Evolutionary conservation across 768 basidiomycete species (phyloP), one percentile per base, ranked within the genome.

Genomic region (Termitomyces sp.): DNA sequence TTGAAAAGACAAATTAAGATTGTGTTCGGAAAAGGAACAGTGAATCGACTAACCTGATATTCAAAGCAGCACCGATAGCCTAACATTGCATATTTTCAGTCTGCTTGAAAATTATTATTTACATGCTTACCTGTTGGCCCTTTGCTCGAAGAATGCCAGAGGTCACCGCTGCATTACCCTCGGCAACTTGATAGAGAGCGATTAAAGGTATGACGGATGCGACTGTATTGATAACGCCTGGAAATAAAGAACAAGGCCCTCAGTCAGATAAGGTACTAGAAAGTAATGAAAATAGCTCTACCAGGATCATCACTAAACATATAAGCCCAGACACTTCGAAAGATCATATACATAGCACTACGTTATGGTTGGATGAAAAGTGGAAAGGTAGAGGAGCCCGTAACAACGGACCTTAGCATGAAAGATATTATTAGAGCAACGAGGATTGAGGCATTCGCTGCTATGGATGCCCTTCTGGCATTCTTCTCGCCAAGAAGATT

Each of bases 101-200:
- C 16, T 32, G 10, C 3, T 38, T 51, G 10, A 40, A 36, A 43
- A 28, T 53, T 20, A 46, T 40, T 18, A 20, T 30, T 40, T 14
- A 16, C 67, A 14, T 55, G 40, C 40, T 42, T 9, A 77, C 86
- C 71, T 89, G 90, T 68, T 86, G 88, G n/a, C 94, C 94, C 35
- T 83, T 75, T 0, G 93, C 88, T 40, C 95, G 81, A 54, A 98
- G 77, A 58, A 97, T 83, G 4, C 92, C 94, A 5, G 78, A 81
- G 0, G 83, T 78, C 8, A 94, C 81, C 0, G 80, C 84, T 3
- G 79, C 68, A 16, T 83, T 75, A 1, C 86, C 91, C 64, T 98
- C 96, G 54, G 93, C 86, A 4, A 95, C 81, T 71, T 96, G 89
- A 78, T 85, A 89, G 20, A 89, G 72, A 7, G 86, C 83, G 3